These are phyloP conservation scores for Solanum hybrid DNA, from an alignment of 305 asterid species.

Conservation along the genomic window DNA sequence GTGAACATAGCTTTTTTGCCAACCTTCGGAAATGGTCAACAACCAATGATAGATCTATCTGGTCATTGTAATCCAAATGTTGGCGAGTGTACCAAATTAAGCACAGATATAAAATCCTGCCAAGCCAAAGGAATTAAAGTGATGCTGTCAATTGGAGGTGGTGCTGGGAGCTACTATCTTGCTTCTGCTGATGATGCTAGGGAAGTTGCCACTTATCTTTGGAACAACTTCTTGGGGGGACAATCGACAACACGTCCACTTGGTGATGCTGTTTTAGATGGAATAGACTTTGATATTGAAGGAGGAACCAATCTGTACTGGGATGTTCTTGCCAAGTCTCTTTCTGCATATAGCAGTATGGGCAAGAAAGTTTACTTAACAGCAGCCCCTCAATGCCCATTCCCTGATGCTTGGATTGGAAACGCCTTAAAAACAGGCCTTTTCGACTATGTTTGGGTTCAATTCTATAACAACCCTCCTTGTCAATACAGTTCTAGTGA, in stretches of 20 bases:
- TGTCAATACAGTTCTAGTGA: slow-evolving; percentile 6
- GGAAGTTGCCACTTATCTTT: slow-evolving; percentile 8
- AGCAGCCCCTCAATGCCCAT: slow-evolving; percentile 13
- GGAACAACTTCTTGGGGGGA: slow-evolving; percentile 12
- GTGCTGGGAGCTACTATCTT: neutral
- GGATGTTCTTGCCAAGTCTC: slow-evolving; percentile 8
- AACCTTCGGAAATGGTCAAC: slow-evolving; percentile 9
- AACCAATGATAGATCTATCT: slow-evolving; percentile 3
- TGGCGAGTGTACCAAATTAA: neutral
- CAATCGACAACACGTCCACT: slow-evolving; percentile 2
- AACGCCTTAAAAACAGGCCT: slow-evolving; percentile 8
- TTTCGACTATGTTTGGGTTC: slow-evolving; percentile 14
- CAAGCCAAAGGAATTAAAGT: neutral
- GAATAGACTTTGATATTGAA: slow-evolving; percentile 9
- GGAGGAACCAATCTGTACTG: slow-evolving; percentile 3
- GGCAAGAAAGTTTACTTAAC: slow-evolving; percentile 10
- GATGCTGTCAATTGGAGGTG: slow-evolving; percentile 6
- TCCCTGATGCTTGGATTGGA: slow-evolving; percentile 11
- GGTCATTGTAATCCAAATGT: slow-evolving; percentile 10
- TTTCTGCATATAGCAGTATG: neutral
- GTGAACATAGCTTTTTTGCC: slow-evolving; percentile 7
- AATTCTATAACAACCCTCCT: slow-evolving; percentile 11
- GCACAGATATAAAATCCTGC: slow-evolving; percentile 3
- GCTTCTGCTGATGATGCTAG: slow-evolving; percentile 8
- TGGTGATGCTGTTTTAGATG: slow-evolving; percentile 9